Conservation (phyloP, 257 asterid species). For the Apocynum venetum region DNA sequence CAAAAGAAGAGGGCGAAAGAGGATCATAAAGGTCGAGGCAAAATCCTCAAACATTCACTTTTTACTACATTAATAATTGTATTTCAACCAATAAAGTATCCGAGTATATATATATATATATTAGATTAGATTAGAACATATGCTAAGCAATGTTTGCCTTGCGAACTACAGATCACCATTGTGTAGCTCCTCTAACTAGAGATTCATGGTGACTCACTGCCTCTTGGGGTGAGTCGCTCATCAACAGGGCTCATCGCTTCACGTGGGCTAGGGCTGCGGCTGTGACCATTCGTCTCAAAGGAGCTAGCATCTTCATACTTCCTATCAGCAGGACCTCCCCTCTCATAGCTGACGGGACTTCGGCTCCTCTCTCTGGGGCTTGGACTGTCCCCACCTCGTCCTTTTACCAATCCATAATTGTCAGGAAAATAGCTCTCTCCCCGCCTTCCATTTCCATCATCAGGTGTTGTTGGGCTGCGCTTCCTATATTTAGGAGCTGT, state of each 20-base stretch:
- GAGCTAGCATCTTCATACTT: slow-evolving; percentile 71
- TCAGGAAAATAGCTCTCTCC: slow-evolving; percentile 41
- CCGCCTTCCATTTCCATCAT: slow-evolving; percentile 37
- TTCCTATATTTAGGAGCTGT: slow-evolving; percentile 53
- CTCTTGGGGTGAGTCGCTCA: slow-evolving; percentile 48
- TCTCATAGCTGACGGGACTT: slow-evolving; percentile 45
- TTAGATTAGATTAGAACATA: neutral
- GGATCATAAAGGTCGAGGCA: neutral
- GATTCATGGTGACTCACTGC: slow-evolving; percentile 63
- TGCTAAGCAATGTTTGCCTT: neutral
- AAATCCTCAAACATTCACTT: neutral
- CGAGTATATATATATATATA: neutral
- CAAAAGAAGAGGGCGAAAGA: neutral
- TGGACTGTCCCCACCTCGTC: slow-evolving; percentile 43
- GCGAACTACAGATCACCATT: neutral
- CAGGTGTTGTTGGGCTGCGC: slow-evolving; percentile 58
- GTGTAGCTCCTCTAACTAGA: neutral
- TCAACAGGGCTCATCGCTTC: slow-evolving; percentile 44
- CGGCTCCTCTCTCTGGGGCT: slow-evolving; percentile 60
- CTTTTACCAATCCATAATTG: slow-evolving; percentile 33
- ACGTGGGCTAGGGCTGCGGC: slow-evolving; percentile 56
- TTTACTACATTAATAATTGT: neutral
- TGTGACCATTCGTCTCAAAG: slow-evolving; percentile 48
- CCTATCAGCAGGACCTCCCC: slow-evolving; percentile 39
- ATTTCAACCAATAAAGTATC: neutral